These are phyloP conservation scores for Suhomyces atakaporum DNA, from an alignment of 1,139 yeast species.

Conservation along the genomic window DNA sequence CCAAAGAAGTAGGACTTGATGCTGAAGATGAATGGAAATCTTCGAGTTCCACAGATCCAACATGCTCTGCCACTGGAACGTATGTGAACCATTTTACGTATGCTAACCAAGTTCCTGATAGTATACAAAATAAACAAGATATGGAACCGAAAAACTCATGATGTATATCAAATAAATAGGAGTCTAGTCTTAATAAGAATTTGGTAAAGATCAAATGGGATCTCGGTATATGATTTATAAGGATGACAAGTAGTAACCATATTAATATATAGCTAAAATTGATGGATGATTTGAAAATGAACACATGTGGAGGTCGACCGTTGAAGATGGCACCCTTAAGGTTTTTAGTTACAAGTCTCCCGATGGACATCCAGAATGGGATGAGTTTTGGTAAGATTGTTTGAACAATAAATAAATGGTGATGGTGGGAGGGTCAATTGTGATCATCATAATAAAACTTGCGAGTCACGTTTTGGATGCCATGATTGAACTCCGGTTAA, in stretches of 20 bases:
- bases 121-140: slow-evolving; percentile 9
- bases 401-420: too few species aligned
- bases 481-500: not conserved
- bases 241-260: slow-evolving; percentile 7
- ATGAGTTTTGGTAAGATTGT: too few species aligned
- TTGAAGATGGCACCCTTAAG: slow-evolving; percentile 7
- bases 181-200: slow-evolving; percentile 8
- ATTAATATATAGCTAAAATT: slow-evolving; percentile 7
- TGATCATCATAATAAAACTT: too few species aligned
- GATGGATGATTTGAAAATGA: slow-evolving; percentile 1
- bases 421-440: too few species aligned
- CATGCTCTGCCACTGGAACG: slow-evolving; percentile 1
- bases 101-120: slow-evolving; percentile 10
- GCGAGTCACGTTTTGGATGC: not conserved
- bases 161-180: slow-evolving; percentile 8
- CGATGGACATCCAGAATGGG: not conserved
- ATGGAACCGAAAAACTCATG: slow-evolving; percentile 7
- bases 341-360: not conserved
- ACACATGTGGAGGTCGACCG: slow-evolving; percentile 5
- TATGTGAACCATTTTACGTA: slow-evolving; percentile 6
- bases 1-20: not conserved
- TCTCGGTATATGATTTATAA: slow-evolving; percentile 9
- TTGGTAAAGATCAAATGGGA: slow-evolving; percentile 7
- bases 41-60: slow-evolving; percentile 4
- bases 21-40: slow-evolving; percentile 4